Evolutionary conservation across 73 alveolate genomes (phyloP).

Genomic region (Uronychia setigera): DNA sequence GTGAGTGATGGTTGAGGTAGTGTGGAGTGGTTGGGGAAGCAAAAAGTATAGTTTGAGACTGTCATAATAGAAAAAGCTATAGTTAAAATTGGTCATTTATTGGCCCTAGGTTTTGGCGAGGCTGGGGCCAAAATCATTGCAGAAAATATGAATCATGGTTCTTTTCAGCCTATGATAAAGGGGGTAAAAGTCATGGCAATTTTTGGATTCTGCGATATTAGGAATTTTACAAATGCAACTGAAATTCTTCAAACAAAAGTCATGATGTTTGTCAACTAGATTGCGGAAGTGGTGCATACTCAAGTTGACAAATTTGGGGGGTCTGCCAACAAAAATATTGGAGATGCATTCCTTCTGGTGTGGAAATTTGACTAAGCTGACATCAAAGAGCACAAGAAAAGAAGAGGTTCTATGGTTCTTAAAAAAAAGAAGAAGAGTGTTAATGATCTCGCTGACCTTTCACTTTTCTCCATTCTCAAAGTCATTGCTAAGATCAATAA

Average conservation of each 20-base stretch:
- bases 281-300: slow-evolving; percentile 81
- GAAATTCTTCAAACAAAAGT: slow-evolving; percentile 74
- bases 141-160: slow-evolving; percentile 65
- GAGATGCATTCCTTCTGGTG: slow-evolving; percentile 87
- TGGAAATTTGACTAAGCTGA: slow-evolving; percentile 66
- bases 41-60: slow-evolving; percentile 60
- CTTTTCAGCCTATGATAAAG: slow-evolving; percentile 76
- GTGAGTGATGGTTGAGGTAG: too few species aligned
- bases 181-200: slow-evolving; percentile 75
- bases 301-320: slow-evolving; percentile 89
- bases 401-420: slow-evolving; percentile 39
- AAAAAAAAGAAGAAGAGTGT: slow-evolving; percentile 42
- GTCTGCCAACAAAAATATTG: slow-evolving; percentile 88
- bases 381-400: slow-evolving; percentile 23
- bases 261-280: slow-evolving; percentile 87
- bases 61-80: slow-evolving; percentile 80
- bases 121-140: slow-evolving; percentile 82
- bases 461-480: slow-evolving; percentile 81
- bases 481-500: slow-evolving; percentile 88
- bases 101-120: slow-evolving; percentile 77
- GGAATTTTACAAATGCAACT: slow-evolving; percentile 83
- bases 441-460: slow-evolving; percentile 79
- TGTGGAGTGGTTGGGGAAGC: too few species aligned
- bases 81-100: slow-evolving; percentile 77
- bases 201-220: slow-evolving; percentile 89